Evolutionary conservation across 306 rosid genomes (phyloP), one percentile per base, ranked within the genome.

Genomic region (Fragaria vesca): DNA sequence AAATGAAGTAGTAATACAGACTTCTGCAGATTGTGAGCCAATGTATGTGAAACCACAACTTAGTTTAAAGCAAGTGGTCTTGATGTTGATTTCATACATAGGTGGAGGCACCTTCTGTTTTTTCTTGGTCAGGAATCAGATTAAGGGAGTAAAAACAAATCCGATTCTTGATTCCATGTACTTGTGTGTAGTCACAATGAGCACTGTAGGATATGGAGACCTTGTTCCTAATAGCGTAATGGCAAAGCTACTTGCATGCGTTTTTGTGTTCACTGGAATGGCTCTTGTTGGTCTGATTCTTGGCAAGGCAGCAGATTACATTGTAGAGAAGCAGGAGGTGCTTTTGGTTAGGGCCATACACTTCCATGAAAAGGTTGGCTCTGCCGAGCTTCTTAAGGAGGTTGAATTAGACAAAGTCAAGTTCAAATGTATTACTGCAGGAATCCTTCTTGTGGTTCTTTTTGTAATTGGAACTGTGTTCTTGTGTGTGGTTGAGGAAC

Each of bases 171-270:
- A 93, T 74, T 81, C 96, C 75, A 69, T 91, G 55, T 93, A 91
- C 86, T 87, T 93, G 76, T 90, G 89, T 85, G 96, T 93, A 69
- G 97, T 93, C 63, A 91, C 97, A 47, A 91, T 93, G 96, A 93
- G 94, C 42, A 91, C 96, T 0, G 97, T 93, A 43, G 98, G 97
- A 17, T 93, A 93, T 63, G 97, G 97, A 12, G 97, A 93, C 78
- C 97, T 93, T 81, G 98, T 91, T 10, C 97, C 98, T 0, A 55
- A 82, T 30, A 90, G 88, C 80, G 12, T 67, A 11, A 21, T 81
- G 66, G 88, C 98, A 46, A 93, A 93, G 71, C 88, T 91, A 32
- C 87, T 93, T 62, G 96, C 98, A 0, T 89, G 90, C 80, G 30
- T 87, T 71, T 90, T 85, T 84, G 98, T 93, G 47, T 91, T 93